These are phyloP conservation scores for Amaranthus hypochondriacus DNA, from an alignment of 148 eudicot species.

Conservation along the genomic window DNA sequence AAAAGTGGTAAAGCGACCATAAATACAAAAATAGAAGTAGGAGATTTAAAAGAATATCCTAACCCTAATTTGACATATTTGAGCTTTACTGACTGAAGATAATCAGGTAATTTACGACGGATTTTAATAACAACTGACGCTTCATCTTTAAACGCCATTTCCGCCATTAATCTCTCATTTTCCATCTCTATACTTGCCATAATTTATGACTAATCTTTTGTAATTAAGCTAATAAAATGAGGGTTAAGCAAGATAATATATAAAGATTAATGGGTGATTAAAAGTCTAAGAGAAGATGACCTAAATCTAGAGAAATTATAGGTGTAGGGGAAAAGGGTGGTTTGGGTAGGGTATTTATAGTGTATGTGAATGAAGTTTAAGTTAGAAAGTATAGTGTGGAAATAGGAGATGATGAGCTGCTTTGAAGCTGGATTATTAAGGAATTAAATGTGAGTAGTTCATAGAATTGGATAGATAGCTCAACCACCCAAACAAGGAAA, in stretches of 20 bases:
- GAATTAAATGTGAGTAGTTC: slow-evolving; percentile 39
- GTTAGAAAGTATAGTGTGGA: not conserved
- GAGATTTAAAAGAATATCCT: slow-evolving; percentile 42
- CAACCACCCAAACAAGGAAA: slow-evolving; percentile 31
- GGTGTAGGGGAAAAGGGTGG: not conserved
- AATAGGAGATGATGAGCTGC: slow-evolving; percentile 25
- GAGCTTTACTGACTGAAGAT: slow-evolving; percentile 64
- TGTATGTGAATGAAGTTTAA: not conserved
- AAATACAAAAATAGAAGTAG: slow-evolving; percentile 38
- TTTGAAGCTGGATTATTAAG: slow-evolving; percentile 24
- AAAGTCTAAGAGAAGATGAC: slow-evolving; percentile 27
- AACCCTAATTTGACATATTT: slow-evolving; percentile 71
- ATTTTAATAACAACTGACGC: slow-evolving; percentile 61
- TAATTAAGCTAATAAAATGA: not conserved
- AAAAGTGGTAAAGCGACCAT: slow-evolving; percentile 38
- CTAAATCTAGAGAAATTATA: not conserved
- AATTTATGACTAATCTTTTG: not conserved
- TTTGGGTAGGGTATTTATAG: slow-evolving; percentile 7
- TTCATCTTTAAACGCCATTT: slow-evolving; percentile 63
- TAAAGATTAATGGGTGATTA: not conserved
- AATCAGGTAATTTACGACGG: slow-evolving; percentile 60
- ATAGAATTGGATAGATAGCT: slow-evolving; percentile 36
- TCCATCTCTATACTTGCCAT: slow-evolving; percentile 57
- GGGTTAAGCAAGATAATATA: not conserved
- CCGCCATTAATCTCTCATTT: slow-evolving; percentile 69